Base-by-base conservation (phyloP, 2,329 filamentous ascomycete genomes). In the Clonostachys byssicola region DNA sequence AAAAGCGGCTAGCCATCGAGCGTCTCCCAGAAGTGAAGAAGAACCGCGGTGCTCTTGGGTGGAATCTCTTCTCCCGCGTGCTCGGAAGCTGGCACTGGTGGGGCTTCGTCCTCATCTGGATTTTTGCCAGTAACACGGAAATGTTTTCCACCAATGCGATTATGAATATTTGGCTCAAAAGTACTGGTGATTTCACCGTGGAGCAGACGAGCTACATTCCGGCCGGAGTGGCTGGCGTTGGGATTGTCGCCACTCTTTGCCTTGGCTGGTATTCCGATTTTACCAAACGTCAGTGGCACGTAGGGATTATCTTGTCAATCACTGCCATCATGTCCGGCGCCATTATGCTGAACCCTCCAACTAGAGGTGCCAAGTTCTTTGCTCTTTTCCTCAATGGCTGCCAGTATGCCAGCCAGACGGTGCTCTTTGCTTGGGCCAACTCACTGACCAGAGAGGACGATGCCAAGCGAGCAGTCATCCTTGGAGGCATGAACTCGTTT, bases 181-280 rank as follows among this genome's bases (percentile, higher is more conserved):
- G 16, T 59, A 71, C 40, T 14, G 48, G 45, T 14, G 54, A 40
- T 44, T 68, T 51, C 51, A 57, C 42, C 49, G 58, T 49, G 51
- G 59, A 47, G 38, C 66, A 78, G 34, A 76, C 80, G 46, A 78
- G 77, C 46, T 72, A 69, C 36, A 73, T 75, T 45, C 72, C 73
- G 0, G 73, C 71, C 0, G 65, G 64, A 1, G 68, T 44, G 10
- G 36, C 41, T 33, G 48, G 33, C 13, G 43, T 49, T 14, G 48
- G 44, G 6, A 44, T 47, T 14, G 41, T 47, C 14, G 35, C 48
- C 36, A 49, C 42, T 6, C 23, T 49, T 3, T 17, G 44, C 40
- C 42, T 42, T 30, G 44, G 42, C 2, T 43, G 42, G 42, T 34
- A 43, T 17, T 43, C 42, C 20, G 23, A 43, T 14, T 34, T 43